Percentiles rank a stretch among this genome's conserved stretches.
These are phyloP conservation scores for Williopsis jadinii DNA, from an alignment of 1,139 yeast genomes.

Conservation along the genomic window DNA sequence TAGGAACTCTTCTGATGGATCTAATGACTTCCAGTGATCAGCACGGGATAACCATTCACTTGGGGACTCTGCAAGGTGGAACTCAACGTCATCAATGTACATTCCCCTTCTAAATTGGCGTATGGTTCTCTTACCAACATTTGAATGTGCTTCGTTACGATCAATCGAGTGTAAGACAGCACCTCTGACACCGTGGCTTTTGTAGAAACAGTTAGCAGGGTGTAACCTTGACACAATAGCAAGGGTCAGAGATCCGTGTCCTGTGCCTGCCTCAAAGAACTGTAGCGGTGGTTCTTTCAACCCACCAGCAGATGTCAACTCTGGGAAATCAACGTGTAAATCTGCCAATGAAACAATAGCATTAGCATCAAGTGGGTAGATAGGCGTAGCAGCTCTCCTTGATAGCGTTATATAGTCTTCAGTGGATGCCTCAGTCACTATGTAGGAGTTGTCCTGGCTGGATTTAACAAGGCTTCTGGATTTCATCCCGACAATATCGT, in stretches of 20 bases:
- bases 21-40: constrained; percentile 13
- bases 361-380: constrained; percentile 40
- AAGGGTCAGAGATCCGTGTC: constrained; percentile 41
- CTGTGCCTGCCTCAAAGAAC: constrained; percentile 44
- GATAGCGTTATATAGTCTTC: constrained; percentile 37
- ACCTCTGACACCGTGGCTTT: constrained; percentile 27
- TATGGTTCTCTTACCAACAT: constrained; percentile 32
- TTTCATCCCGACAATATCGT: constrained; percentile 26
- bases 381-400: constrained; percentile 40
- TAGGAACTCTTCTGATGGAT: constrained; percentile 25
- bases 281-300: constrained; percentile 26
- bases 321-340: constrained; percentile 35
- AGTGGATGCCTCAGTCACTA: constrained; percentile 32
- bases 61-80: constrained; percentile 35
- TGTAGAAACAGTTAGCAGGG: constrained; percentile 32
- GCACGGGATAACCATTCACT: constrained; percentile 29
- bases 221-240: constrained; percentile 37
- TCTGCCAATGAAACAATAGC: constrained; percentile 39
- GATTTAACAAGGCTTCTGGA: constrained; percentile 18
- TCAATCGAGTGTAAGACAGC: constrained; percentile 40
- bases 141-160: constrained; percentile 30
- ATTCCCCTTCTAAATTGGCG: constrained; percentile 32
- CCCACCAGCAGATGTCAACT: constrained; percentile 18
- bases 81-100: constrained; percentile 35
- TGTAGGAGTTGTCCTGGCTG: constrained; percentile 22